Conservation (phyloP, 129 eudicot genomes). For the Heracleum sosnowskyi region DNA sequence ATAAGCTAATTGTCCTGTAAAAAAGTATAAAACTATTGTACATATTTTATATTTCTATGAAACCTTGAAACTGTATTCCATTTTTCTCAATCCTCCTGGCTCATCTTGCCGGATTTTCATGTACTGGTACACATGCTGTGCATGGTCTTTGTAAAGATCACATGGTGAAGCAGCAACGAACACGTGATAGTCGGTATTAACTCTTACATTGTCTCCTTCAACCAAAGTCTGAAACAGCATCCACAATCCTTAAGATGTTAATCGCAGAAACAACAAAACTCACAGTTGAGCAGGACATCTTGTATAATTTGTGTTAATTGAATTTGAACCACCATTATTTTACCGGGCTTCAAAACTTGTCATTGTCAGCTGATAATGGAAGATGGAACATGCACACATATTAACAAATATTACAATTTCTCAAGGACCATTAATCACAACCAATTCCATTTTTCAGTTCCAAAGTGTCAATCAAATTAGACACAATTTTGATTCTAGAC, state of each 20-base stretch:
- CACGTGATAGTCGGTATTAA: background rate
- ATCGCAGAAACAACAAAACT: background rate
- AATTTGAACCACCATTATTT: background rate
- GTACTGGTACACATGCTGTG: background rate
- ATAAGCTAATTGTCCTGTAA: background rate
- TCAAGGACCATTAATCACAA: background rate
- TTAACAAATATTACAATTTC: background rate
- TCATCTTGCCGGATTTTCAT: background rate
- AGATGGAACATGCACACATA: slow-evolving; percentile 1
- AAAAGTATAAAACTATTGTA: background rate
- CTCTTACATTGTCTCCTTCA: background rate
- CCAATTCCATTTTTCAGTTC: background rate
- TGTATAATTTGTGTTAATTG: background rate
- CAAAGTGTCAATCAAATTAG: background rate
- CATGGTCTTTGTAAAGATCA: background rate
- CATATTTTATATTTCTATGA: background rate
- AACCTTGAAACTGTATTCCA: background rate
- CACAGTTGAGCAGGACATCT: background rate
- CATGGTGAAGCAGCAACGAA: background rate
- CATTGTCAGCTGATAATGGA: background rate
- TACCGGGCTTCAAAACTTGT: background rate
- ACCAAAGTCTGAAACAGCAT: slow-evolving; percentile 1
- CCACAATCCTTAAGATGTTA: background rate
- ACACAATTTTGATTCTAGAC: background rate
- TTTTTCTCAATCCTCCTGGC: background rate